A percentile compares a stretch with the other conserved stretches of the same genome.
These are phyloP conservation scores for Phoma sp. DNA, from an alignment of 2,329 filamentous ascomycete genomes.

Conservation along the genomic window DNA sequence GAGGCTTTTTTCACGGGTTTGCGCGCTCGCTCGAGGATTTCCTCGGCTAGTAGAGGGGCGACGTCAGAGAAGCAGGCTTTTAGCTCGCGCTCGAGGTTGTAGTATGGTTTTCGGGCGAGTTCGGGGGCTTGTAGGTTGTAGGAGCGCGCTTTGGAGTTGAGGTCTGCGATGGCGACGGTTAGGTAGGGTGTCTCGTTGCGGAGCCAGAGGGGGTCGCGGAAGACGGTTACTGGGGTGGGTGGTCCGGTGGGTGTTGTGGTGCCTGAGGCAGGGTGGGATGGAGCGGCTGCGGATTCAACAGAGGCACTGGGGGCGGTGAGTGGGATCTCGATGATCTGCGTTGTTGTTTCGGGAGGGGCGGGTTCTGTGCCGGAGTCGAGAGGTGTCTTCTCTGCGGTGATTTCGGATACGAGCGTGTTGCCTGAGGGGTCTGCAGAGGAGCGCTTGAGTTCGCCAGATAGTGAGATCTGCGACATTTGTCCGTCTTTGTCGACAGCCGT, in stretches of 20 bases:
- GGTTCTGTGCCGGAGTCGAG: conserved; percentile 18
- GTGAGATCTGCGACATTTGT: conserved; percentile 56
- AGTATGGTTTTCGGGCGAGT: conserved; percentile 92
- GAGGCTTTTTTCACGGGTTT: conserved; percentile 50
- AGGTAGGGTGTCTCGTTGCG: conserved; percentile 76
- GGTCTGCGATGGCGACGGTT: conserved; percentile 74
- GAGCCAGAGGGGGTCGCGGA: conserved; percentile 82
- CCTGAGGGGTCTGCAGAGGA: conserved; percentile 19
- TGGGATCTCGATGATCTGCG: conserved; percentile 25
- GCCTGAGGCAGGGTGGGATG: background rate
- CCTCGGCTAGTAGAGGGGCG: conserved; percentile 75
- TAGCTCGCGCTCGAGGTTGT: conserved; percentile 82
- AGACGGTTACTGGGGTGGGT: conserved; percentile 59
- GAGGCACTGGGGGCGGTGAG: background rate
- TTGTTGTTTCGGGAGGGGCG: conserved; percentile 15
- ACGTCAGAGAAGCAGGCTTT: conserved; percentile 83
- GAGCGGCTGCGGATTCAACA: background rate
- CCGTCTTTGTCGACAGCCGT: conserved; percentile 55
- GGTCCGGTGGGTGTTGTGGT: conserved; percentile 5
- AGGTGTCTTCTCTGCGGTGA: conserved; percentile 30
- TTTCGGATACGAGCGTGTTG: conserved; percentile 37
- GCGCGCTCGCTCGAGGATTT: conserved; percentile 74
- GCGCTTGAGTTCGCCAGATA: conserved; percentile 54
- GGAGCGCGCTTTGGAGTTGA: conserved; percentile 81
- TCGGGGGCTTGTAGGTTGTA: conserved; percentile 97